Base-by-base conservation (phyloP, 495 filamentous ascomycete genomes). In the Trypethelium eluteriae region DNA sequence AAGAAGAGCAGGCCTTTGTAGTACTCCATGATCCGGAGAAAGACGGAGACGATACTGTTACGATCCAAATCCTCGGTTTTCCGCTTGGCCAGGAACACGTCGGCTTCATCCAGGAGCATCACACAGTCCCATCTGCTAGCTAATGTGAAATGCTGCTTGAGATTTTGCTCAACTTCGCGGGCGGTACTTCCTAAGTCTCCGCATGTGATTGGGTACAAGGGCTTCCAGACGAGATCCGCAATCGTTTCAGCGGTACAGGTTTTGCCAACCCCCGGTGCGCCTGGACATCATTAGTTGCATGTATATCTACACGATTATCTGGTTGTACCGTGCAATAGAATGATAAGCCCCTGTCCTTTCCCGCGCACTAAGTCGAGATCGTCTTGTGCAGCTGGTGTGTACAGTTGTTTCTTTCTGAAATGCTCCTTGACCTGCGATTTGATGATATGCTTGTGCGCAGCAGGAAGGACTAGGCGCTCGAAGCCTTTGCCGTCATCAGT, bases 141-240 rank as follows among this genome's bases (percentile, higher is more conserved):
- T 50, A 95, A 88, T 67, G 92, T 88, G 47, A 96, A 81, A 63
- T 93, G 92, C 71, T 88, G 87, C 68, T 87, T 86, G 12, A 96
- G 82, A 68, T 92, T 86, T 7, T 75, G 78, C 75, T 95, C 91
- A 11, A 95, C 80, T n/a, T 46, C 41, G 9, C 14, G 7, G 9
- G 41, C 41, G 41, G 41, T 46, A 16, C 41, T 46, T 9, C 41
- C 41, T 46, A 46, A 16, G 14, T 46, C 41, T 16, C 41, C 41
- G 14, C 41, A 46, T 46, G 41, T 46, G 14, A 46, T 46, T 16
- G 41, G 41, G 14, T 46, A 46, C 41, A 46, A 46, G 14, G 41
- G 41, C 41, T 46, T 46, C 41, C 41, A 16, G 14, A 46, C 41
- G 14, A 46, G 41, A 46, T 46, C 41, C 9, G 41, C 41, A 46